These are phyloP conservation scores for Penicillium roqueforti DNA, from an alignment of 495 filamentous ascomycete species.

Conservation along the genomic window DNA sequence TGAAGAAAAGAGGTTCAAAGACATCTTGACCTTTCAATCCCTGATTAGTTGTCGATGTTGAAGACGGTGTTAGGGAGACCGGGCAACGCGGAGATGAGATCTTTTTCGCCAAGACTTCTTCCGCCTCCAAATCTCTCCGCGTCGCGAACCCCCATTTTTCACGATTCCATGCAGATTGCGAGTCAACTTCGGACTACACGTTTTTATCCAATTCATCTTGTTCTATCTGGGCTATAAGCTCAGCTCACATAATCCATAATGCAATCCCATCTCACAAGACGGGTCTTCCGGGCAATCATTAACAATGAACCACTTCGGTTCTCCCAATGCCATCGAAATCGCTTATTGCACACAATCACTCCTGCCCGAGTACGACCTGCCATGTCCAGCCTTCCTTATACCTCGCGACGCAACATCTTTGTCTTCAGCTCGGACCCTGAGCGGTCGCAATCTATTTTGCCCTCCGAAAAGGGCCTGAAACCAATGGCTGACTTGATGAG, in stretches of 20 bases:
- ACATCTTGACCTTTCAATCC: conserved; percentile 21
- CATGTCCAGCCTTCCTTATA: conserved; percentile 17
- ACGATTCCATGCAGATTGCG: not conserved
- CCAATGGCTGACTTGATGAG: conserved; percentile 42
- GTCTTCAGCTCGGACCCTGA: conserved; percentile 28
- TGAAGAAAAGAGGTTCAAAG: conserved; percentile 30
- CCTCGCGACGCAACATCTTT: conserved; percentile 34
- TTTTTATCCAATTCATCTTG: not conserved
- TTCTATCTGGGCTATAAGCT: not conserved
- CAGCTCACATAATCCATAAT: conserved; percentile 41
- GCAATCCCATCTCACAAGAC: conserved; percentile 77
- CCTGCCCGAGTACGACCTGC: conserved; percentile 22
- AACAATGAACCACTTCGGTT: conserved; percentile 57
- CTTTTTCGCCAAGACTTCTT: conserved; percentile 36
- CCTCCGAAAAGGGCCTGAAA: conserved; percentile 40
- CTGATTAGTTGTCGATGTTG: not conserved
- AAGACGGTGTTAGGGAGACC: conserved; percentile 1
- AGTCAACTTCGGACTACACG: not conserved
- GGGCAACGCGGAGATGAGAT: conserved; percentile 14
- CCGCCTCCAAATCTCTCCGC: conserved; percentile 20
- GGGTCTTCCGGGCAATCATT: conserved; percentile 67
- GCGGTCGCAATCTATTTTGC: conserved; percentile 24
- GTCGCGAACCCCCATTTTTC: conserved; percentile 16
- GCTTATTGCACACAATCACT: conserved; percentile 34
- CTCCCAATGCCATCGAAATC: conserved; percentile 35